These are phyloP conservation scores for Psidium guajava DNA, from an alignment of 345 rosid species.

Conservation along the genomic window DNA sequence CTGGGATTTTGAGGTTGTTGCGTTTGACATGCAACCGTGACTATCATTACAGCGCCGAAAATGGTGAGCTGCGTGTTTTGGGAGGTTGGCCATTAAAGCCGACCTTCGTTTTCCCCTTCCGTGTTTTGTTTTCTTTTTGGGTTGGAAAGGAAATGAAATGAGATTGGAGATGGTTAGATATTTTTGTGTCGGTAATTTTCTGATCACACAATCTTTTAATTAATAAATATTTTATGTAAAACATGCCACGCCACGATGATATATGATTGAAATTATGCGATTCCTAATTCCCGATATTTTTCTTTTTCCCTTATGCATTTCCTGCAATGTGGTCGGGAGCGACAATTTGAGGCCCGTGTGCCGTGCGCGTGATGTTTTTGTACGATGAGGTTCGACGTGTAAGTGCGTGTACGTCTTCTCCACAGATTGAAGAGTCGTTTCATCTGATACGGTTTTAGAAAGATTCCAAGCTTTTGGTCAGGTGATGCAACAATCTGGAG, in stretches of 20 bases:
- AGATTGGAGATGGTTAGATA: background rate
- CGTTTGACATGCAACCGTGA: background rate
- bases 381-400: background rate
- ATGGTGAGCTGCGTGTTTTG: background rate
- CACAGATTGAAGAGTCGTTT: background rate
- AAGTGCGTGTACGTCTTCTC: background rate
- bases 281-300: too few species aligned
- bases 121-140: background rate
- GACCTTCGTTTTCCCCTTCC: background rate
- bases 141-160: background rate
- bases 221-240: too few species aligned
- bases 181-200: background rate
- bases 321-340: background rate
- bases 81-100: background rate
- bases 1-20: background rate
- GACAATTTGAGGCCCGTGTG: background rate
- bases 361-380: background rate
- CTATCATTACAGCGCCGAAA: background rate
- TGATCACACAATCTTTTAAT: accelerated
- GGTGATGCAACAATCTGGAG: background rate
- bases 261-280: too few species aligned
- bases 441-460: background rate
- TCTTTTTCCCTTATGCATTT: background rate
- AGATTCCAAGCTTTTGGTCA: background rate
- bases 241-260: too few species aligned